phyloP scores from a whole-genome alignment of 371 early-diverging fungal species.

The Rhizopus microsporus region DNA sequence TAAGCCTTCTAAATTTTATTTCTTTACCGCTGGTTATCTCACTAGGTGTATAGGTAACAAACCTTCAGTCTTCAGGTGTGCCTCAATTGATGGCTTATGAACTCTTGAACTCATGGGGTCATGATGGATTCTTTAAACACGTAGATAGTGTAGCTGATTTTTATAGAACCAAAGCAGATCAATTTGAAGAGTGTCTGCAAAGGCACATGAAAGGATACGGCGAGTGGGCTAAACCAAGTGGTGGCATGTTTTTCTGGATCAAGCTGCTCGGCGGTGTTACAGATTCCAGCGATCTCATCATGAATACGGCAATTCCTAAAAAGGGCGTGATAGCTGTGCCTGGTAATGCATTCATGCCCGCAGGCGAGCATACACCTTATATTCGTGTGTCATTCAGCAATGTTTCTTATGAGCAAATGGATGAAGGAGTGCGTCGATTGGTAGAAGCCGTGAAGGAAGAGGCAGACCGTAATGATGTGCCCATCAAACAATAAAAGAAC shows the following conservation, averaged over 20 bases:
- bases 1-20: neutral
- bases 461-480: neutral
- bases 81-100: constrained; percentile 67
- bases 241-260: constrained; percentile 88
- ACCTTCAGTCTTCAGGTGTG: constrained; percentile 76
- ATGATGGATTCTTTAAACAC: constrained; percentile 69
- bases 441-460: constrained; percentile 39
- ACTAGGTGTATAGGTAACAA: constrained; percentile 47
- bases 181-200: constrained; percentile 58
- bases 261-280: constrained; percentile 58
- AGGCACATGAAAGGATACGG: constrained; percentile 63
- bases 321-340: constrained; percentile 76
- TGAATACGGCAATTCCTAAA: constrained; percentile 67
- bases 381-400: constrained; percentile 69
- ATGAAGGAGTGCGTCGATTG: constrained; percentile 60
- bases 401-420: constrained; percentile 65
- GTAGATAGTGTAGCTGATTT: constrained; percentile 54
- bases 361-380: constrained; percentile 26
- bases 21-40: neutral
- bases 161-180: constrained; percentile 67
- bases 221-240: constrained; percentile 69
- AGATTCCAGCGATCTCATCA: constrained; percentile 67
- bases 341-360: constrained; percentile 49
- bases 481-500: neutral
- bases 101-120: constrained; percentile 64